Evolutionary conservation across 352 stramenopile species (phyloP), one percentile per base, ranked within the genome.

Genomic region (Phytophthora pisi): DNA sequence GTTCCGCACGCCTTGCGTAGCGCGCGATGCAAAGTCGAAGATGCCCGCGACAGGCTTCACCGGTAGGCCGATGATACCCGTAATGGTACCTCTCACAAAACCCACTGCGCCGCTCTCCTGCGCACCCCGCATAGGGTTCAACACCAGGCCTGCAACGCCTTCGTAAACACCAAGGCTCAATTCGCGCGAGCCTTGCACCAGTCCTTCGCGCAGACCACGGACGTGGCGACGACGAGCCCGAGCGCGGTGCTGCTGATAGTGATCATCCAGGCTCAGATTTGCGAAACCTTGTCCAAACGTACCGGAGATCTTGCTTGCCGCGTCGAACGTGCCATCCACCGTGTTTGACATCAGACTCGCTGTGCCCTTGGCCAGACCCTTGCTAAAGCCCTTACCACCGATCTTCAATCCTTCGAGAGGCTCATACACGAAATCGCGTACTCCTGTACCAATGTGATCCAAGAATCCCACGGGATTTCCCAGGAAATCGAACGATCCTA

Each of bases 391-490:
- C 61, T 95, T 93, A 7, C 88, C 88, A 18, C 89, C 89, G 24
- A 93, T 87, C 47, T 97, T 96, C 15, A 98, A 75, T 31, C 93
- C 93, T 70, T 98, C 89, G 18, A 98, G 86, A 16, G 96, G 96
- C 68, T 98, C 96, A 68, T 98, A 98, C 50, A 99, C 97, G 64
- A 99, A 98, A 64, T 98, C 93, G 47, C 93, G 84, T 40, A 99
- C 94, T 49, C 96, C 96, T 24, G 91, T 98, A 43, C 96, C 96
- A 67, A 99, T 92, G 64, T 99, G 97, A 26, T 97, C 91, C 51
- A 99, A 71, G 53, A 97, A 92, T 0, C 89, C 89, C 13, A 96
- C 89, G 13, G 88, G 88, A 45, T 96, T 96, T 43, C 90, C 91
- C 15, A 97, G 64, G 30, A 97, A 94, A 69, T 97, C 91, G 50